Evolutionary conservation across 352 stramenopile species (phyloP), one percentile per base, ranked within the genome.

Genomic region (Hyaloperonospora brassicae): DNA sequence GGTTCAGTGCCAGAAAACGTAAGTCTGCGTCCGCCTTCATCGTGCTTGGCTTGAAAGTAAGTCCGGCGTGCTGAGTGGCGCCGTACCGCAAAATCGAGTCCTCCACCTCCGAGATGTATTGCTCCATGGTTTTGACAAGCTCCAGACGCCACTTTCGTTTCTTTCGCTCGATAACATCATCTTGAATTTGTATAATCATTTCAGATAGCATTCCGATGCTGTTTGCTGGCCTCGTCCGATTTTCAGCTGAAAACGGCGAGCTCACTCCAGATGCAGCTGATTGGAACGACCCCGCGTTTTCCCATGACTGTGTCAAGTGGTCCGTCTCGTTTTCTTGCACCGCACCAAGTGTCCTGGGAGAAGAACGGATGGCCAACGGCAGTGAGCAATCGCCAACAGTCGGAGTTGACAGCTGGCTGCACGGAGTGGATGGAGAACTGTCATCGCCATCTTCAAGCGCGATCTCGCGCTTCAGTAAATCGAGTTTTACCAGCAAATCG

Each of bases 121-220:
- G 58, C 59, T 93, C 78, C 79, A 87, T 89, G 30, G 60, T 88
- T 23, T 68, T 66, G 4, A 88, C 72, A 40, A 93, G 64, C 45
- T 86, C 77, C 41, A 76, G 53, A 17, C 83, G 75, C 83, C 83
- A 93, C 46, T 90, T 89, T 5, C 76, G 73, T 41, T 86, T 88
- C 59, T 88, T 91, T 8, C 83, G 68, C 36, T 86, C 76, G 52
- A 89, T 70, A 5, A 70, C 74, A 54, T 93, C 82, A 55, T 83
- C 83, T 59, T 93, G 83, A 38, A 93, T 89, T 41, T 90, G 83
- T 46, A 86, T 84, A 47, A 93, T 93, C 71, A 93, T 86, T 49
- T 93, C 80, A 2, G 80, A 90, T 0, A 93, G 59, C 72, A 91
- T 89, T 2, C 76, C 77, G 3, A 92, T 82, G 38, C 79, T 90